Evolutionary conservation across 1,284 basidiomycete species (phyloP), one percentile per base, ranked within the genome.

Genomic region (Cutaneotrichosporon mucoides): DNA sequence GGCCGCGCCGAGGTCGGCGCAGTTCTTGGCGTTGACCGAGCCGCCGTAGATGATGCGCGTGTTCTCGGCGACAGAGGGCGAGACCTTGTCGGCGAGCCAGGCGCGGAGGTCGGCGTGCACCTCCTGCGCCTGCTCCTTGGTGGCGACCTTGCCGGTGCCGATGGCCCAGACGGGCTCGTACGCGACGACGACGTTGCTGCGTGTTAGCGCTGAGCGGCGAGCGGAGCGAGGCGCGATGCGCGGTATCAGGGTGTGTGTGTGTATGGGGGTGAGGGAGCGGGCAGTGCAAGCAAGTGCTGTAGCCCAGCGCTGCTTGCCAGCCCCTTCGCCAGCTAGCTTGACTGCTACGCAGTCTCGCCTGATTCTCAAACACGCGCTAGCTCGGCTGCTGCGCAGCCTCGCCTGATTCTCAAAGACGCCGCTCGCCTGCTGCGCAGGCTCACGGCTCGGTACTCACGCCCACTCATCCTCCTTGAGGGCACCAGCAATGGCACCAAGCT

Each of bases 151-250:
- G 67, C 92, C 93, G 16, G 93, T 97, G 57, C 94, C 95, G 76
- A 99, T 99, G 44, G 95, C 96, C 96, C 95, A 99, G 36, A 99
- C 95, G 49, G 92, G 91, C 77, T 94, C 91, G 77, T 93, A 99
- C 15, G 95, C 95, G 71, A 99, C 83, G 64, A 99, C 95, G 74
- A 98, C 83, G 71, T 90, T 87, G 76, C 90, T 92, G 69, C 53
- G 24, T 6, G 50, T 56, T 40, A 56, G 57, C 36, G n/a, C 40
- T 38, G 24, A n/a, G 36, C 44, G 33, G 35, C 54, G 35, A 34
- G 48, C 41, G 41, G 53, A 54, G 37, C 1, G 4, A 34, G 41
- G 44, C 9, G n/a, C 7, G 16, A 6, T 11, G 16, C 44, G 15
- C 24, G 24, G 24, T 24, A 24, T 24, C 24, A 24, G 24, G 24